phyloP scores from a whole-genome alignment of 2,329 filamentous ascomycete genomes.

The Talaromyces sp. region DNA sequence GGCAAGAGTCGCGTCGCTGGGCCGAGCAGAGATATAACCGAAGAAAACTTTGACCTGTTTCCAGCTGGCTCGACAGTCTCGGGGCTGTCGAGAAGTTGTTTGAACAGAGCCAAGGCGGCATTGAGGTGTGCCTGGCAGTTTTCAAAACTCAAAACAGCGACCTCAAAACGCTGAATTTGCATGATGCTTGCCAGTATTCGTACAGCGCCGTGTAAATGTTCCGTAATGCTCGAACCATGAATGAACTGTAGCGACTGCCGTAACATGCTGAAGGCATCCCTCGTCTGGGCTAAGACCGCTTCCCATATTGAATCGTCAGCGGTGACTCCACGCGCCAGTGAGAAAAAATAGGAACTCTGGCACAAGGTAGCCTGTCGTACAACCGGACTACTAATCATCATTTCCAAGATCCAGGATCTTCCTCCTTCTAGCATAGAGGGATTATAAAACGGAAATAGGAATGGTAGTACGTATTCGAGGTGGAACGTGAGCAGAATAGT shows the following conservation, averaged over 20 bases:
- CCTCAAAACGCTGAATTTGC: constrained; percentile 32
- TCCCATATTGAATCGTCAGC: constrained; percentile 10
- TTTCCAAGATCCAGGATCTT: constrained; percentile 57
- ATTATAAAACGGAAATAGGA: constrained; percentile 61
- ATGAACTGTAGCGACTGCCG: constrained; percentile 12
- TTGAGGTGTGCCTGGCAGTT: constrained; percentile 35
- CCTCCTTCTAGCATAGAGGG: constrained; percentile 56
- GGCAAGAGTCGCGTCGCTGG: not conserved
- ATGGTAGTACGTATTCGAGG: constrained; percentile 60
- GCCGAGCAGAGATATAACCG: constrained; percentile 1
- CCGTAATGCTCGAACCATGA: not conserved
- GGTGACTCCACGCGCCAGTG: constrained; percentile 29
- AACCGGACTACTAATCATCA: constrained; percentile 41
- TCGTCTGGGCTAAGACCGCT: constrained; percentile 8
- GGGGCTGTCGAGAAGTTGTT: constrained; percentile 21
- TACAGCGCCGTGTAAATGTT: constrained; percentile 14
- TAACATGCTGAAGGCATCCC: constrained; percentile 8
- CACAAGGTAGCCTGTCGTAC: constrained; percentile 42
- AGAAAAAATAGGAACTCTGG: constrained; percentile 57
- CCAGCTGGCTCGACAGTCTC: not conserved
- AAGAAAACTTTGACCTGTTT: not conserved
- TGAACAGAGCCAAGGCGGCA: constrained; percentile 32
- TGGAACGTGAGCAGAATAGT: constrained; percentile 54
- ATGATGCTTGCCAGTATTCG: constrained; percentile 34
- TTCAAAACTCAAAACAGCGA: constrained; percentile 14